Base-by-base conservation (phyloP, 148 eudicot genomes). In the Hydrangea macrophylla region DNA sequence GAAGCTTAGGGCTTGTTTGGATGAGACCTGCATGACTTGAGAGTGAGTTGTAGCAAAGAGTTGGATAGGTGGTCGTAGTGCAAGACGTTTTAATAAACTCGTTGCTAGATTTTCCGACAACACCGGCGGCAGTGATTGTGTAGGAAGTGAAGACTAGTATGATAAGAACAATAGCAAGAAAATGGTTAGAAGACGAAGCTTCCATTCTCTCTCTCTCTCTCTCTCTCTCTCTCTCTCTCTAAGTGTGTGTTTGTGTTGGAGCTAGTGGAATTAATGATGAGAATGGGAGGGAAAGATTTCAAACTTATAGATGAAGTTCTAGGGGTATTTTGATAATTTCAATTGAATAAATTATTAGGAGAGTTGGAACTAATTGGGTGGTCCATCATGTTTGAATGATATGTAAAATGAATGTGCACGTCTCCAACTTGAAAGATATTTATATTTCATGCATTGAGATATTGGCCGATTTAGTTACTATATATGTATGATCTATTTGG, bases 41-140 rank as follows among this genome's bases (percentile, higher is more conserved):
- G 50, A 71, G 76, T 20, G 76, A 65, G 36, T 39, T 27, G 60
- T 60, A 45, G 58, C 80, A 77, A 11, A 72, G 76, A 17, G 22
- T n/a, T 1, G 73, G 73, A 24, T 72, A 72, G 8, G 71, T 44
- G 22, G 80, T 62, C 8, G 68, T 9, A 39, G 32, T 61, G 55
- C 80, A 77, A 40, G 71, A 70, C 18, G 70, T 39, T 72, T 35
- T 67, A 53, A 77, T 62, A 66, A 77, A 77, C 28, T 65, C 75
- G 0, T 39, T 58, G 59, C 44, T 70, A 18, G 59, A 5, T 51
- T 61, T 53, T 62, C 69, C 23, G 18, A 12, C 12, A 5, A 35
- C 59, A 27, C 60, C 45, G 13, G 58, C 18, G 12, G 51, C 73
- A 0, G 53, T 32, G 59, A 10, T 48, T 13, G 42, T 23, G 67